Evolutionary conservation across 257 asterid species (phyloP).

Genomic region (Osmanthus fragrans): DNA sequence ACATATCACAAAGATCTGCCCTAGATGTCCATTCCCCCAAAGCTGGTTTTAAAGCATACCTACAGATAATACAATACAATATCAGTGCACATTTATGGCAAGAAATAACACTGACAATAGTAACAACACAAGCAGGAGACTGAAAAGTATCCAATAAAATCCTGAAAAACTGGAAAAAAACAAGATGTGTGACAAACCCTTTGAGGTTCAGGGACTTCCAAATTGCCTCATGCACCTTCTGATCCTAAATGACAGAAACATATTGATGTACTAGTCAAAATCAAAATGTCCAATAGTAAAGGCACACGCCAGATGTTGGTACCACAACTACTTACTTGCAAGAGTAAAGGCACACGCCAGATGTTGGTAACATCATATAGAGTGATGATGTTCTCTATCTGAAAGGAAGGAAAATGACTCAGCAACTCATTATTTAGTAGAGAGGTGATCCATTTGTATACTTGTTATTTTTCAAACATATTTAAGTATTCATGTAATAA

Average conservation of each 20-base stretch:
- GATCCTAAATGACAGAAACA: conserved; percentile 52
- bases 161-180: not conserved
- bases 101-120: conserved; percentile 15
- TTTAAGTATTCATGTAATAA: conserved; percentile 1
- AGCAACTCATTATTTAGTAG: conserved; percentile 11
- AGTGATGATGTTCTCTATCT: conserved; percentile 69
- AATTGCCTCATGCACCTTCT: conserved; percentile 91
- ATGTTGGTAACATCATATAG: conserved; percentile 84
- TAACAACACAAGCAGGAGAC: conserved; percentile 1
- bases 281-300: conserved; percentile 48
- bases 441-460: conserved; percentile 20
- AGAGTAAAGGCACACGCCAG: conserved; percentile 86
- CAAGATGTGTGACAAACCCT: conserved; percentile 49
- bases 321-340: conserved; percentile 47
- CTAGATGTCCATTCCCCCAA: conserved; percentile 81
- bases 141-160: not conserved
- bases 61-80: conserved; percentile 23
- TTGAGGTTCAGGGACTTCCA: conserved; percentile 70
- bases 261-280: conserved; percentile 2
- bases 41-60: conserved; percentile 60
- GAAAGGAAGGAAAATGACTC: conserved; percentile 24
- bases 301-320: conserved; percentile 85
- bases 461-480: not conserved
- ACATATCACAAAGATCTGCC: conserved; percentile 65
- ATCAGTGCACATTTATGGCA: conserved; percentile 1